phyloP scores from a whole-genome alignment of 371 early-diverging fungal genomes.

The Mortierella sp. region DNA sequence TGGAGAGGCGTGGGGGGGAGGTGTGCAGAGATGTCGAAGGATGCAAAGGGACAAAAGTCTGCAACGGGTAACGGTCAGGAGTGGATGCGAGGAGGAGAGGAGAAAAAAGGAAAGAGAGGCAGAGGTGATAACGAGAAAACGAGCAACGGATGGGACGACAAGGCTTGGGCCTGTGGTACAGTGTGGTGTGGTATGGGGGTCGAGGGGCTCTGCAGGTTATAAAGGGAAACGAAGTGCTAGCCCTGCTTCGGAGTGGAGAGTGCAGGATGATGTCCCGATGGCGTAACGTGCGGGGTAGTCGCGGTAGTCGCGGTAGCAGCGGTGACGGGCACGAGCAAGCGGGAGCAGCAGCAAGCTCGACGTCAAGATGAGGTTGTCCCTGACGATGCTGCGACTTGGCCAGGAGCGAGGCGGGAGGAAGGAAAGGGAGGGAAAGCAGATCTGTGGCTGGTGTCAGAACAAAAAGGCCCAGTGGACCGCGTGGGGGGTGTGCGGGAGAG shows the following conservation, averaged over 20 bases:
- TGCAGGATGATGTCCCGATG: constrained; percentile 14
- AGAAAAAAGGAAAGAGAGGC: not conserved
- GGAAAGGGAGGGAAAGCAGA: too few relatives aligned
- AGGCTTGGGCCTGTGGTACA: not conserved
- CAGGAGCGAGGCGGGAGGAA: too few relatives aligned
- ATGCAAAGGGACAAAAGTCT: too few relatives aligned
- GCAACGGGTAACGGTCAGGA: not conserved
- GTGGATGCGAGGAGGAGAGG: not conserved
- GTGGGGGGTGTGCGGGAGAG: not conserved
- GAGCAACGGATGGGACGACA: not conserved
- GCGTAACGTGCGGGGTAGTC: constrained; percentile 11
- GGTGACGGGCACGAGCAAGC: not conserved
- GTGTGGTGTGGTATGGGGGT: not conserved
- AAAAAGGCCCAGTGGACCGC: not conserved
- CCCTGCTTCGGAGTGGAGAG: too few relatives aligned
- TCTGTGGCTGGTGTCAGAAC: too few relatives aligned
- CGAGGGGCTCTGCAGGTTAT: too few relatives aligned
- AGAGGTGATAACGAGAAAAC: not conserved
- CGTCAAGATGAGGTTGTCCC: not conserved
- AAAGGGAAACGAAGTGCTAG: not conserved
- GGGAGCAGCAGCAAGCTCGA: not conserved
- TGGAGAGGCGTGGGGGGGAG: not conserved
- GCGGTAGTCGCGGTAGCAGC: not conserved
- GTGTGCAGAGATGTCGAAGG: too few relatives aligned
- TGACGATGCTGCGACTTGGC: not conserved